Base-by-base conservation (phyloP, 192 early-diverging fungal genomes). In the Haplosporangium gracile region DNA sequence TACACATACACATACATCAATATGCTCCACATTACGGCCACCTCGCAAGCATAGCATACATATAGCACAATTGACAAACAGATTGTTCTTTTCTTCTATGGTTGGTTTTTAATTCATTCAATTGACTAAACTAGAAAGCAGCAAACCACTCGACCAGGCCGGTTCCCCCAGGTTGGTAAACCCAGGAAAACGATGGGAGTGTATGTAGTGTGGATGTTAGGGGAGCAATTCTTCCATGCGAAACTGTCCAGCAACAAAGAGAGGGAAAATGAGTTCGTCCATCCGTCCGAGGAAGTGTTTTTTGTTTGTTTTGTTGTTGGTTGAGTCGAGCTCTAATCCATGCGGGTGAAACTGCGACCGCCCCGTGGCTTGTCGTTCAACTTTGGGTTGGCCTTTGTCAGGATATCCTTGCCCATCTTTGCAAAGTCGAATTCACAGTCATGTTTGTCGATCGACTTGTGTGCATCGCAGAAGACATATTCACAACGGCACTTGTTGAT, bases 361-460 rank as follows among this genome's bases (percentile, higher is more conserved):
- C 94, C 95, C 85, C 93, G 93, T 70, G 93, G 95, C 68, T 91
- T 91, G 45, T 93, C 92, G 88, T 95, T 94, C 78, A 95, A 88
- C 83, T 93, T 94, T 29, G 94, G 95, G 79, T 96, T 96, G 60
- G 91, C 93, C 87, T 94, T 95, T 68, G 93, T 90, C 75, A 96
- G 85, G 34, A 92, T 81, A 39, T 93, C 92, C 88, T 92, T 92
- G 81, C 93, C 95, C 85, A 91, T 89, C 49, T 91, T 89, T 81
- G 92, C 93, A 90, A 91, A 93, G 89, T 96, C 95, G 88, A 95
- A 94, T 74, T 94, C 93, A 85, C 95, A 96, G 72, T 94, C 90
- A 79, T 96, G 95, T 60, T 93, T 91, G 75, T 93, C 91, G 34
- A 93, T 91, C 57, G 89, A 91, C 77, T 93, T 93, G 89, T 96